These are phyloP conservation scores for Cladophialophora chaetospira DNA, from an alignment of 2,329 filamentous ascomycete species.

Conservation along the genomic window DNA sequence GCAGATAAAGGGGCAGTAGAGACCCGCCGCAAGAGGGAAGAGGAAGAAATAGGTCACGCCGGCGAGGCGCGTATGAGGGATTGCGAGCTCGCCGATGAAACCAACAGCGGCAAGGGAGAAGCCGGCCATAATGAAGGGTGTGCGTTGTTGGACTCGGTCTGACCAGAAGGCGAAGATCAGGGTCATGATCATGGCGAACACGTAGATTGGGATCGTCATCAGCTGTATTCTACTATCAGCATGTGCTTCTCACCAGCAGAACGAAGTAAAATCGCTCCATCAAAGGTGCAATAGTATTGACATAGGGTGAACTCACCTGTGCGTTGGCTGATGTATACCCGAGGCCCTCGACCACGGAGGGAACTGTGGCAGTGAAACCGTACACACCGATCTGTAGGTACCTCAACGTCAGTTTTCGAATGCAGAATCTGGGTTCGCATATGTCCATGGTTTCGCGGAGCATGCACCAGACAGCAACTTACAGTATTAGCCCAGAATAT, in stretches of 20 bases:
- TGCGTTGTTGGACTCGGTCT: conserved; percentile 60
- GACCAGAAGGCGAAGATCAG: conserved; percentile 48
- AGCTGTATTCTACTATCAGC: no score
- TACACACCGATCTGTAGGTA: conserved; percentile 28
- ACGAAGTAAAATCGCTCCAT: no score
- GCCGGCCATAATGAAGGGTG: conserved; percentile 65
- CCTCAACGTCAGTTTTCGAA: background rate
- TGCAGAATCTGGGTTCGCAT: no score
- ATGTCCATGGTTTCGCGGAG: no score
- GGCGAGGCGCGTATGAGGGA: conserved; percentile 45
- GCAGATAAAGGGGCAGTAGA: conserved; percentile 60
- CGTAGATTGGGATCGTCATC: conserved; percentile 54
- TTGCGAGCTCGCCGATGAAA: conserved; percentile 62
- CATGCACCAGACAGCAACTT: background rate
- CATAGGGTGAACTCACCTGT: no score
- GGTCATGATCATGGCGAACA: conserved; percentile 71
- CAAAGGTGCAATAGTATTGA: no score
- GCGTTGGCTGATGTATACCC: conserved; percentile 45
- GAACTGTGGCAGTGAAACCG: conserved; percentile 30
- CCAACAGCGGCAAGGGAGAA: conserved; percentile 60
- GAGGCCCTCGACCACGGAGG: conserved; percentile 45
- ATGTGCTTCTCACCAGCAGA: no score
- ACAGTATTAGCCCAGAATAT: conserved; percentile 32
- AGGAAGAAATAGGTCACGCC: conserved; percentile 43
- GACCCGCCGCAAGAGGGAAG: conserved; percentile 59